phyloP scores from a whole-genome alignment of 2,329 filamentous ascomycete species.

The Paraphoma chrysanthemicola region DNA sequence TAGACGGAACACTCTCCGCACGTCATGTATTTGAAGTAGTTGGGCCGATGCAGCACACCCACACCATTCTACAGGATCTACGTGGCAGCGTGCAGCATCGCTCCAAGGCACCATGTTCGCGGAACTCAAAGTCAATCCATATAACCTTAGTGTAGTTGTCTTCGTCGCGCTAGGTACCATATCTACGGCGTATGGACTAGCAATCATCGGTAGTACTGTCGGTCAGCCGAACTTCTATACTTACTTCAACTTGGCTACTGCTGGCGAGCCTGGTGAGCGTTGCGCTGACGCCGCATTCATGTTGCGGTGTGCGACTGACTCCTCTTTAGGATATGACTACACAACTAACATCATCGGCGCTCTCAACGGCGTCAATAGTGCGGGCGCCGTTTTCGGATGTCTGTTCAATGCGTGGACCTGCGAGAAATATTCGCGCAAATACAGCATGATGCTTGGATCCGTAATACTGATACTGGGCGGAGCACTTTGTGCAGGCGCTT shows the following conservation, averaged over 20 bases:
- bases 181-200: constrained; percentile 41
- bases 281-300: not conserved
- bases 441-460: constrained; percentile 47
- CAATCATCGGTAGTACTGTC: constrained; percentile 53
- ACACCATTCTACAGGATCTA: not conserved
- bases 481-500: constrained; percentile 48
- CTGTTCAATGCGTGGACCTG: constrained; percentile 50
- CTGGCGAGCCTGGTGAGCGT: constrained; percentile 37
- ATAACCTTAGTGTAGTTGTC: constrained; percentile 43
- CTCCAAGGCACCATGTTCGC: constrained; percentile 10
- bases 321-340: constrained; percentile 44
- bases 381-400: constrained; percentile 48
- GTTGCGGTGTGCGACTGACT: not conserved
- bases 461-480: constrained; percentile 49
- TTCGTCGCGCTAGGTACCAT: constrained; percentile 44
- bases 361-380: constrained; percentile 55
- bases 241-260: constrained; percentile 49
- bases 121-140: constrained; percentile 32
- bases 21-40: not conserved
- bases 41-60: not conserved
- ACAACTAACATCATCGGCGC: constrained; percentile 54
- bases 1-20: not conserved
- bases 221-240: constrained; percentile 56
- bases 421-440: constrained; percentile 48
- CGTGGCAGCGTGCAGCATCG: not conserved